Conservation (phyloP, 768 basidiomycete species). For the Termitomyces sp. region DNA sequence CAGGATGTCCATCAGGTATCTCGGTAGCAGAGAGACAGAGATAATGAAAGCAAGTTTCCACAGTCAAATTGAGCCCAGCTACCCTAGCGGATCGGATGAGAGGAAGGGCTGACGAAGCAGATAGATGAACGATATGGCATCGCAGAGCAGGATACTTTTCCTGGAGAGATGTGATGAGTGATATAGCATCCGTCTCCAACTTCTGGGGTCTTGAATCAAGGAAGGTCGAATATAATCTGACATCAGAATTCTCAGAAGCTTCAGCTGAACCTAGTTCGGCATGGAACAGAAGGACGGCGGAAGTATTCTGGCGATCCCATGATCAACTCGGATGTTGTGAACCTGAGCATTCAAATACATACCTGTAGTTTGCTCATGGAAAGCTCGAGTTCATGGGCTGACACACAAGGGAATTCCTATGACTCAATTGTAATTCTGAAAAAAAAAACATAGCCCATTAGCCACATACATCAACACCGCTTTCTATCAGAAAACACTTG, state of each 20-base stretch:
- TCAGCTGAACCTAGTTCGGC: conserved; percentile 64
- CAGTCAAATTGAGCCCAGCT: conserved; percentile 67
- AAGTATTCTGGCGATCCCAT: conserved; percentile 40
- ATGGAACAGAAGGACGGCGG: conserved; percentile 83
- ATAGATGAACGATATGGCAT: conserved; percentile 94
- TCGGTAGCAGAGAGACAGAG: conserved; percentile 68
- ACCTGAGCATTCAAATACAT: conserved; percentile 2
- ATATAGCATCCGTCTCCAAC: conserved; percentile 79
- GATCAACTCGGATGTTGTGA: conserved; percentile 2
- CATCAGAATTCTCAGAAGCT: conserved; percentile 23
- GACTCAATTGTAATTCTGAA: background rate
- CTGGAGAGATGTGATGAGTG: conserved; percentile 65
- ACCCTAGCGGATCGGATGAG: conserved; percentile 63
- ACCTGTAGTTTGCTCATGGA: conserved; percentile 80
- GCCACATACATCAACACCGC: conserved; percentile 78
- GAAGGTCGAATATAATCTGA: conserved; percentile 71
- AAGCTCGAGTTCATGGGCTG: conserved; percentile 53
- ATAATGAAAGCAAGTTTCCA: conserved; percentile 99
- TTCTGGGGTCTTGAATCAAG: conserved; percentile 76
- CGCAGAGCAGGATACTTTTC: conserved; percentile 57
- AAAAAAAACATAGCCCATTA: background rate
- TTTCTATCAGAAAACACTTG: conserved; percentile 95
- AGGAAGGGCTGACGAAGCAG: conserved; percentile 78
- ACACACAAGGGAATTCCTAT: conserved; percentile 93
- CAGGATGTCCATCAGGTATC: conserved; percentile 71